Percentiles rank a stretch among this genome's conserved stretches.
phyloP scores from a whole-genome alignment of 495 filamentous ascomycete species.

The Lindgomyces ingoldianus region DNA sequence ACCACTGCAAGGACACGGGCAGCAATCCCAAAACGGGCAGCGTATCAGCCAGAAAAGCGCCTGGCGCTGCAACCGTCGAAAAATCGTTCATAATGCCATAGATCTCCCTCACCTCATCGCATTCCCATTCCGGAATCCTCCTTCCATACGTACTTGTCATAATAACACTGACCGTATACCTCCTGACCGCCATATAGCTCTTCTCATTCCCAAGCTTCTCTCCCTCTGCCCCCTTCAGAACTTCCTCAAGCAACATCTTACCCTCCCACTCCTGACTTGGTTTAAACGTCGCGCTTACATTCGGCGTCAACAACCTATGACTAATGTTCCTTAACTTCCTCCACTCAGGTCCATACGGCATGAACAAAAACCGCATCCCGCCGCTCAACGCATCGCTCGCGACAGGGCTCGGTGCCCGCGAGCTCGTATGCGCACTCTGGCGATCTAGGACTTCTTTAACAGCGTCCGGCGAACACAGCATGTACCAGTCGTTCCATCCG shows the following conservation, averaged over 20 bases:
- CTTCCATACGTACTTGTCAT: slow-evolving; percentile 40
- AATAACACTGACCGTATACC: slow-evolving; percentile 36
- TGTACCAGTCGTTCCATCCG: slow-evolving; percentile 36
- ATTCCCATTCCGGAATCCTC: slow-evolving; percentile 35
- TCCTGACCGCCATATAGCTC: slow-evolving; percentile 28
- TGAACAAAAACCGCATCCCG: slow-evolving; percentile 34
- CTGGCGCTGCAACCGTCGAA: slow-evolving; percentile 23
- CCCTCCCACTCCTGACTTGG: slow-evolving; percentile 34
- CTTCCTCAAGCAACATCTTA: slow-evolving; percentile 31
- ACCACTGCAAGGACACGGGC: slow-evolving; percentile 29
- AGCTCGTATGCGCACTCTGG: slow-evolving; percentile 21
- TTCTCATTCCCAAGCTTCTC: slow-evolving; percentile 8
- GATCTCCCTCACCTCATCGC: slow-evolving; percentile 31
- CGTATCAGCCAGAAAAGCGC: slow-evolving; percentile 29
- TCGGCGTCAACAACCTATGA: slow-evolving; percentile 31
- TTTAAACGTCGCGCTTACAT: slow-evolving; percentile 25
- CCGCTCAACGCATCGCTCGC: slow-evolving; percentile 26
- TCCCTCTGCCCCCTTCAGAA: slow-evolving; percentile 16
- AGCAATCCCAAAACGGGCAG: slow-evolving; percentile 14
- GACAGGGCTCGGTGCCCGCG: slow-evolving; percentile 26
- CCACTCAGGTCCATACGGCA: slow-evolving; percentile 29
- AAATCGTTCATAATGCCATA: slow-evolving; percentile 36
- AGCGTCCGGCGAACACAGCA: slow-evolving; percentile 29
- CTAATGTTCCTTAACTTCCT: slow-evolving; percentile 29
- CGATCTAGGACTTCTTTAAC: slow-evolving; percentile 35